Evolutionary conservation across 225 moss, liverwort and hornwort species (phyloP).

Genomic region (Takakia lepidozioides): DNA sequence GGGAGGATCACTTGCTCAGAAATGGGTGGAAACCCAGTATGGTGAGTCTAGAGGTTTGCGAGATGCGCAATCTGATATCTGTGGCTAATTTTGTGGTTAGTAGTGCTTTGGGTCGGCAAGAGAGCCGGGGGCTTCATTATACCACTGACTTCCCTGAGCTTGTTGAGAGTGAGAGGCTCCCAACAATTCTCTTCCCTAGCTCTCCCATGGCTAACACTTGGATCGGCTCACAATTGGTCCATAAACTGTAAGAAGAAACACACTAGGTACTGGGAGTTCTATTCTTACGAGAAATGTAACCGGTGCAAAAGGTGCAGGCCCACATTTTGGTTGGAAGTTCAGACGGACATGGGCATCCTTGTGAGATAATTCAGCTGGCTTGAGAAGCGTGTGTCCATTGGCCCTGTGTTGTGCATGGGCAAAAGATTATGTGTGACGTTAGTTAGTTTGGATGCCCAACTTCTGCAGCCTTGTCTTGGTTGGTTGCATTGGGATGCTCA

Average conservation of each 20-base stretch:
- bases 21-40: conserved; percentile 80
- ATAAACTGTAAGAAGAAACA: conserved; percentile 49
- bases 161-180: conserved; percentile 87
- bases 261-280: no score
- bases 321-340: no score
- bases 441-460: no score
- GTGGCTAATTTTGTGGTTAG: conserved; percentile 80
- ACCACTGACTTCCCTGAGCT: conserved; percentile 81
- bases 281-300: no score
- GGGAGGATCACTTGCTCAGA: conserved; percentile 83
- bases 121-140: conserved; percentile 95
- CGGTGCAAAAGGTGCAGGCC: no score
- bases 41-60: conserved; percentile 87
- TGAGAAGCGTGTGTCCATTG: no score
- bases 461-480: no score
- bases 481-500: no score
- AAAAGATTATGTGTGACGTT: no score
- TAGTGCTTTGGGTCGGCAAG: conserved; percentile 90
- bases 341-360: no score
- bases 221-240: conserved; percentile 90
- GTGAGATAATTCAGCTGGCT: no score
- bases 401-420: no score
- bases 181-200: conserved; percentile 80
- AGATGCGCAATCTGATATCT: conserved; percentile 96
- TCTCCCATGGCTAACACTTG: conserved; percentile 56